Conservation (phyloP, 441 rosid genomes). For the Erodium texanum region DNA sequence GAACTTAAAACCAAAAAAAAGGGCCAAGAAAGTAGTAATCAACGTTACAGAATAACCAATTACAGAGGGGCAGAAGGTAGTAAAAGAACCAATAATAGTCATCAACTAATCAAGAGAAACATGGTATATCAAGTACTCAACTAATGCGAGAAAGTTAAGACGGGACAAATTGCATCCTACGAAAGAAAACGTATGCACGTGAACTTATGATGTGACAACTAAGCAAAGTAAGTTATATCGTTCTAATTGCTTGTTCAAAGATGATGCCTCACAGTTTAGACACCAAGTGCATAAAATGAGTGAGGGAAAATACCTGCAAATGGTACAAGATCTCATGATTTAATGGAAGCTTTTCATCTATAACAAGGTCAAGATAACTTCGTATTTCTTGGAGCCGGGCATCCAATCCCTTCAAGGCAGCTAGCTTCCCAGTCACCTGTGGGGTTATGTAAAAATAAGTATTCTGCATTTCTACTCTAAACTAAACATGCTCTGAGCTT, state of each 20-base stretch:
- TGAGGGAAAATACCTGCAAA: constrained; percentile 37
- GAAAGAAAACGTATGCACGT: neutral
- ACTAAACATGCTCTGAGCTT: too few relatives aligned
- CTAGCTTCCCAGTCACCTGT: constrained; percentile 61
- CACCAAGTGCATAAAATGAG: neutral
- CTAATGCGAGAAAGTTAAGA: neutral
- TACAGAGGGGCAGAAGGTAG: too few relatives aligned
- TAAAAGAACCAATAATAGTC: neutral
- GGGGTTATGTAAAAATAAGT: neutral
- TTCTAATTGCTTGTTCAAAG: too few relatives aligned
- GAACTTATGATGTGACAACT: too few relatives aligned
- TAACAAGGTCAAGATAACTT: constrained; percentile 40
- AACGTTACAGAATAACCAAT: too few relatives aligned
- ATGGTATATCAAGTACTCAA: too few relatives aligned
- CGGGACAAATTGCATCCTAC: neutral
- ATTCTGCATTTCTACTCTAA: neutral
- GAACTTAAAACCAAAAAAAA: neutral
- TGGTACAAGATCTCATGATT: constrained; percentile 67
- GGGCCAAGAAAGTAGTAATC: neutral
- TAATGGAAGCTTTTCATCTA: constrained; percentile 52
- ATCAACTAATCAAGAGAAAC: too few relatives aligned
- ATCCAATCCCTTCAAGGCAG: constrained; percentile 58
- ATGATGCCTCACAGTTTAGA: too few relatives aligned
- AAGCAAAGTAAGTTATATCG: too few relatives aligned
- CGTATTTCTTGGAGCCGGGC: constrained; percentile 53